Evolutionary conservation across 2,329 filamentous ascomycete genomes (phyloP).

Genomic region (Talaromyces sp.): DNA sequence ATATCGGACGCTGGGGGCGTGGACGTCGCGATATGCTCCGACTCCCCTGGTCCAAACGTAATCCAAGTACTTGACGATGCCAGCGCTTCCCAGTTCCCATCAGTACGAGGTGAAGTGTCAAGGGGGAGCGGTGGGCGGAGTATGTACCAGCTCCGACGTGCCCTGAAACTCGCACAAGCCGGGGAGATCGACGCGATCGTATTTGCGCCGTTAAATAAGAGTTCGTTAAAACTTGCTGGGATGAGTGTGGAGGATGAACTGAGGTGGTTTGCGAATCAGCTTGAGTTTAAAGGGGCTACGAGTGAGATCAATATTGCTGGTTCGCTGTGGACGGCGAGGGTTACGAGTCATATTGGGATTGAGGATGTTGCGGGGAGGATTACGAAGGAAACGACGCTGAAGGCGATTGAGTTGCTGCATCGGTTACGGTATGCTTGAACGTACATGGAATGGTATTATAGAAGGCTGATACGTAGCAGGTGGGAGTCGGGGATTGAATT

Average conservation of each 20-base stretch:
- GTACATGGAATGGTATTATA: background rate
- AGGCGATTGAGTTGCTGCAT: conserved; percentile 33
- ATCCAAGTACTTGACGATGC: conserved; percentile 34
- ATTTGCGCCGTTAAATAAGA: conserved; percentile 39
- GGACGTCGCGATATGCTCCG: conserved; percentile 26
- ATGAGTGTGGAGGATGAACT: conserved; percentile 42
- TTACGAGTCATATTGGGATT: conserved; percentile 37
- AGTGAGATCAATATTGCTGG: conserved; percentile 39
- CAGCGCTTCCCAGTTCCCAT: conserved; percentile 16
- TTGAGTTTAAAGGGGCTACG: conserved; percentile 32
- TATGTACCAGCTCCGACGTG: conserved; percentile 34
- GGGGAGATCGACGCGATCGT: conserved; percentile 37
- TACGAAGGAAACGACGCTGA: conserved; percentile 27
- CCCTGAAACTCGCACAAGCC: conserved; percentile 26
- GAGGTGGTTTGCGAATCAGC: conserved; percentile 39
- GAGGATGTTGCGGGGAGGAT: conserved; percentile 33
- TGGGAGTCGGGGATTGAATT: conserved; percentile 35
- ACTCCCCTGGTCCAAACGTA: conserved; percentile 23
- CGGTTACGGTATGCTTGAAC: conserved; percentile 25
- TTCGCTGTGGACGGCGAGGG: conserved; percentile 33
- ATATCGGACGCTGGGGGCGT: too few species aligned
- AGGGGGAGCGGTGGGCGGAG: conserved; percentile 27
- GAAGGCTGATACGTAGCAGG: conserved; percentile 8
- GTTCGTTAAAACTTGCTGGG: conserved; percentile 35
- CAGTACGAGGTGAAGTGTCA: conserved; percentile 25